These are phyloP conservation scores for Calonectria henricotiae DNA, from an alignment of 2,329 filamentous ascomycete genomes.

Conservation along the genomic window DNA sequence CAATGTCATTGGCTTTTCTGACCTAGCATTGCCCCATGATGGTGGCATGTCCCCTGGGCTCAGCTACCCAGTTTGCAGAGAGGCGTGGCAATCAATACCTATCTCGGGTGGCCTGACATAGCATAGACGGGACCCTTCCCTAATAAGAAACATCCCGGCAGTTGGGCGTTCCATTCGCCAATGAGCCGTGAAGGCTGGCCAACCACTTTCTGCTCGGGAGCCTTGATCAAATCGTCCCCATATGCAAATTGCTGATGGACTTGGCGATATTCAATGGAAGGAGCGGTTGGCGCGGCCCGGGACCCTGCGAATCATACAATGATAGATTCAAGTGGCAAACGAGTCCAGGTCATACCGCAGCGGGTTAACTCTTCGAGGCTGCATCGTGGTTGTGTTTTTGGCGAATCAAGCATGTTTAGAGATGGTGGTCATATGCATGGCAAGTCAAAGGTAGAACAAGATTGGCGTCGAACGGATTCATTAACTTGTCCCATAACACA, in stretches of 20 bases:
- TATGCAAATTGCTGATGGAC: constrained; percentile 5
- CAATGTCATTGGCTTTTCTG: not conserved
- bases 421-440: not conserved
- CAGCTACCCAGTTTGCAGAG: constrained; percentile 1
- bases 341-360: not conserved
- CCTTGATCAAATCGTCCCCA: not conserved
- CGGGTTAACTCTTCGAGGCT: not conserved
- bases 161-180: not conserved
- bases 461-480: not conserved
- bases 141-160: constrained; percentile 10
- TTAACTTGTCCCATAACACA: constrained; percentile 15
- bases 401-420: not conserved
- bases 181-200: not conserved
- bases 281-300: not conserved
- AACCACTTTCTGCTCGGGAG: not conserved
- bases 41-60: not conserved
- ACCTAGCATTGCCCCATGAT: not conserved
- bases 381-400: not conserved
- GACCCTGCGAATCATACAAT: constrained; percentile 1
- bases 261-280: constrained; percentile 10
- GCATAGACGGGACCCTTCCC: constrained; percentile 3
- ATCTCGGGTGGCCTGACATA: not conserved
- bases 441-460: constrained; percentile 13
- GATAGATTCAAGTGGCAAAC: constrained; percentile 9
- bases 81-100: constrained; percentile 13